Base-by-base conservation (phyloP, 1,284 basidiomycete species). In the Mycosarcoma mackinlayi region DNA sequence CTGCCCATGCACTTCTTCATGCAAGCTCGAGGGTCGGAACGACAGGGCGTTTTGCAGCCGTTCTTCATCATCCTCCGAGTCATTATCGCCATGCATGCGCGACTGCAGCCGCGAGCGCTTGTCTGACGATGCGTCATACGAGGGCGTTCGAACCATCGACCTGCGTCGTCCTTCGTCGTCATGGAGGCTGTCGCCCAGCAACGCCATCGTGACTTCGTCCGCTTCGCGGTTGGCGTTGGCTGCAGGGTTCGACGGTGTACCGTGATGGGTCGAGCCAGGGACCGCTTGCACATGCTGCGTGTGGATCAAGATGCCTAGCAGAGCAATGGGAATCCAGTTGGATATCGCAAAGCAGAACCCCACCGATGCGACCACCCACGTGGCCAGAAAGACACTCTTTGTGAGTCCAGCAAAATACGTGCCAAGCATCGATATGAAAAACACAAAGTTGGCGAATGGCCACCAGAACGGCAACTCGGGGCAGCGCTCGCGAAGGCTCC, bases 341-440 rank as follows among this genome's bases (percentile, higher is more conserved):
- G 82, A 74, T 11, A 86, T 67, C 6, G 85, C 84, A 85, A 85
- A 86, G 33, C 83, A 84, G 60, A 87, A 84, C 1, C 86, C 86
- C 6, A 85, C 85, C 13, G 84, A 58, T 1, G 83, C 84, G 24
- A 87, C 84, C 35, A 87, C 77, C 6, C 80, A 35, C 47, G 85
- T 85, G 0, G 86, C 86, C 0, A 84, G 81, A 4, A 58, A 48
- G 1, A 86, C 84, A 41, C 69, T 73, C 18, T 53, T 52, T 7
- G 61, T 45, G 3, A 57, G 33, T 8, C 52, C 59, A n/a, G 74
- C 71, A 14, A 72, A 66, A 35, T 61, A 77, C 3, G 78, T 80
- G 6, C 61, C 67, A 41, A 72, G 46, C 62, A 79, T 75, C 4
- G 72, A 42, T 18, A 67, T 33, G 41, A 50, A 64, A 27, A 79